Evolutionary conservation across 352 stramenopile species (phyloP).

Genomic region (Stephanocyclus meneghinianus): DNA sequence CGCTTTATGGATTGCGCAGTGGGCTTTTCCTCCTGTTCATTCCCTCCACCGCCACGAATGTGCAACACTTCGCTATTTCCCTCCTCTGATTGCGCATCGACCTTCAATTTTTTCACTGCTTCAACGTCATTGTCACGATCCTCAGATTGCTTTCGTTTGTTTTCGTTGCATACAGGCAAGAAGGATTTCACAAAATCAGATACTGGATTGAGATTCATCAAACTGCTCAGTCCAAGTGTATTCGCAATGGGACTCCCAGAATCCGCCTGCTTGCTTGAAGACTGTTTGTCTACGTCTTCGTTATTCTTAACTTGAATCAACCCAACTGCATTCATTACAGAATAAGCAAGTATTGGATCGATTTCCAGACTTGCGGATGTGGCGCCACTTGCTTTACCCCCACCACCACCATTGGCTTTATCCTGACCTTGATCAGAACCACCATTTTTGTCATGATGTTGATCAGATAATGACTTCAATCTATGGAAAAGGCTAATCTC

Average conservation of each 20-base stretch:
- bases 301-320: slow-evolving; percentile 40
- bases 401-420: not conserved
- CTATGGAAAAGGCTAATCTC: slow-evolving; percentile 58
- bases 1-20: not conserved
- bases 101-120: slow-evolving; percentile 19
- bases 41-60: slow-evolving; percentile 31
- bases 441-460: slow-evolving; percentile 1
- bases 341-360: slow-evolving; percentile 61
- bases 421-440: not conserved
- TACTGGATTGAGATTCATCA: slow-evolving; percentile 21
- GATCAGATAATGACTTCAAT: slow-evolving; percentile 27
- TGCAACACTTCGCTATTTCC: slow-evolving; percentile 13
- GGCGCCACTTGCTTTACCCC: not conserved
- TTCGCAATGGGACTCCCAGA: slow-evolving; percentile 10
- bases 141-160: slow-evolving; percentile 13
- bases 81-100: slow-evolving; percentile 2
- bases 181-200: slow-evolving; percentile 27
- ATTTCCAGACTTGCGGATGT: slow-evolving; percentile 13
- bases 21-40: slow-evolving; percentile 19
- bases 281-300: slow-evolving; percentile 4
- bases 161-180: not conserved
- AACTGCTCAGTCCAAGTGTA: slow-evolving; percentile 27
- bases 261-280: not conserved
- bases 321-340: slow-evolving; percentile 63
- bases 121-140: not conserved